phyloP scores from a whole-genome alignment of 805 yeast genomes.

The Candida morakotiae region DNA sequence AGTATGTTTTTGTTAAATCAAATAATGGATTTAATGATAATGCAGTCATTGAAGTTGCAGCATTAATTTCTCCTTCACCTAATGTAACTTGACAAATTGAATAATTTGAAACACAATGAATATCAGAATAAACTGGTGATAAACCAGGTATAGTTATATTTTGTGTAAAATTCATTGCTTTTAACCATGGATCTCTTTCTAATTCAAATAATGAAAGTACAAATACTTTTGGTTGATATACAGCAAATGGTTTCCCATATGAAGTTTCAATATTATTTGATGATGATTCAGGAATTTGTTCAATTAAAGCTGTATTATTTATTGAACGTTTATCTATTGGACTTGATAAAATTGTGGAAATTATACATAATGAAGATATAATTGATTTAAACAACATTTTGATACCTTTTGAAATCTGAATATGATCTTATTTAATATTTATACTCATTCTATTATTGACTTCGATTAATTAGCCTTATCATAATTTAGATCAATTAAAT shows the following conservation, averaged over 20 bases:
- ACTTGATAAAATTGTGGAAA: slow-evolving; percentile 12
- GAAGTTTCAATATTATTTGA: slow-evolving; percentile 16
- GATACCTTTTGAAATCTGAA: too few relatives aligned
- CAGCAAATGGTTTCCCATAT: slow-evolving; percentile 27
- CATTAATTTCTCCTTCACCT: slow-evolving; percentile 70
- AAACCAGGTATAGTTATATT: slow-evolving; percentile 64
- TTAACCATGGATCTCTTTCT: slow-evolving; percentile 53
- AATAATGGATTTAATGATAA: slow-evolving; percentile 50
- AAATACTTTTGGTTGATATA: slow-evolving; percentile 50
- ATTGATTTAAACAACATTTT: not conserved
- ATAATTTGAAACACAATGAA: slow-evolving; percentile 52
- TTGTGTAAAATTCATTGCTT: slow-evolving; percentile 43
- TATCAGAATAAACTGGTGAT: slow-evolving; percentile 53
- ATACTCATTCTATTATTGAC: too few relatives aligned
- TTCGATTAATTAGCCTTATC: too few relatives aligned
- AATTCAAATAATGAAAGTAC: slow-evolving; percentile 52
- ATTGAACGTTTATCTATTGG: slow-evolving; percentile 14
- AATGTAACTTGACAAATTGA: slow-evolving; percentile 55
- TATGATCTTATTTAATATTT: too few relatives aligned
- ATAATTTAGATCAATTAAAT: too few relatives aligned
- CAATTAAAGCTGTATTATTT: slow-evolving; percentile 12
- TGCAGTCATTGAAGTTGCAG: slow-evolving; percentile 57
- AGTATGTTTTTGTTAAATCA: slow-evolving; percentile 57
- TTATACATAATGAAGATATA: not conserved
- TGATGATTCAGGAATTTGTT: slow-evolving; percentile 7